These are phyloP conservation scores for Monosporozyma unispora DNA, from an alignment of 805 yeast species.

Conservation along the genomic window DNA sequence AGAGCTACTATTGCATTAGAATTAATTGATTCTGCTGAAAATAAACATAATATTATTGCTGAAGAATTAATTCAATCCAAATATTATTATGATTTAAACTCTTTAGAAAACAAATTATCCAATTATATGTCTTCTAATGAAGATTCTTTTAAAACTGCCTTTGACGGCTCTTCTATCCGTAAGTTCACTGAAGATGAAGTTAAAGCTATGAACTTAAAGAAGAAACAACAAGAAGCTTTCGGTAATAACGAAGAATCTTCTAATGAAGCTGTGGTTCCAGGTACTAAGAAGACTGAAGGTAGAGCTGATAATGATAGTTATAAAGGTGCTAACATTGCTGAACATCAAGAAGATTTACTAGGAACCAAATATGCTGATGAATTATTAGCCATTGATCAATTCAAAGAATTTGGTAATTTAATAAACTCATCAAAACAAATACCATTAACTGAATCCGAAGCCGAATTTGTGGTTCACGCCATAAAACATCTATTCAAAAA, in stretches of 20 bases:
- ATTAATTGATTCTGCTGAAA: conserved; percentile 41
- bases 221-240: conserved; percentile 33
- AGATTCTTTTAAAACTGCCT: conserved; percentile 42
- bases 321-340: conserved; percentile 23
- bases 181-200: conserved; percentile 56
- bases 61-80: conserved; percentile 54
- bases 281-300: conserved; percentile 12
- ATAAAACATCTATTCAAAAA: conserved; percentile 74
- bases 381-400: conserved; percentile 61
- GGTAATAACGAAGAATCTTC: conserved; percentile 17
- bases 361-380: conserved; percentile 65
- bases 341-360: conserved; percentile 30
- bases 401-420: conserved; percentile 63
- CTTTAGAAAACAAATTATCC: conserved; percentile 70
- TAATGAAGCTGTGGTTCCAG: conserved; percentile 16
- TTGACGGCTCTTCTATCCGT: conserved; percentile 65
- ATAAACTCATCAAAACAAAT: conserved; percentile 58
- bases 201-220: conserved; percentile 52
- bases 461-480: conserved; percentile 82
- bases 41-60: conserved; percentile 30
- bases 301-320: conserved; percentile 19
- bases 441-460: conserved; percentile 81
- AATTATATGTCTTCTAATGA: conserved; percentile 44
- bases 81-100: conserved; percentile 59
- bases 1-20: conserved; percentile 83